Conservation (phyloP, 371 early-diverging fungal genomes). For the Mortierella sp. region DNA sequence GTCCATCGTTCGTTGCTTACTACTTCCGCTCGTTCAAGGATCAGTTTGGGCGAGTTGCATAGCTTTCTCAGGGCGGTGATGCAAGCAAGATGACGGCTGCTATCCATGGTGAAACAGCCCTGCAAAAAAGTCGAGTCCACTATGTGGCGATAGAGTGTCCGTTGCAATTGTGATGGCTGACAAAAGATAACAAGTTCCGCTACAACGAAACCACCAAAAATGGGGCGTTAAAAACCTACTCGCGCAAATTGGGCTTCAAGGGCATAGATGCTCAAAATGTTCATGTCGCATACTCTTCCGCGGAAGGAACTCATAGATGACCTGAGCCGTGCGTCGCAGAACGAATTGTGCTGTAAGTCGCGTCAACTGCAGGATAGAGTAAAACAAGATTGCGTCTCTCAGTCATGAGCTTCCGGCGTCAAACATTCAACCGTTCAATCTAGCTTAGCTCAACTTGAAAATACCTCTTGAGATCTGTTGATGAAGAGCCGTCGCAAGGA, state of each 20-base stretch:
- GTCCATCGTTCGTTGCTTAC: not conserved
- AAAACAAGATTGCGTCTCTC: not conserved
- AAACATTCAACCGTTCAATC: no score
- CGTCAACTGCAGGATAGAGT: no score
- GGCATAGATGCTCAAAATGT: not conserved
- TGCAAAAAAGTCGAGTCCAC: constrained; percentile 46
- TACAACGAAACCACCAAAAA: constrained; percentile 4
- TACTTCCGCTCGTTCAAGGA: constrained; percentile 36
- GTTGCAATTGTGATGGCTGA: constrained; percentile 55
- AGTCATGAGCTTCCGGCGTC: no score
- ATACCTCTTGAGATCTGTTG: constrained; percentile 39
- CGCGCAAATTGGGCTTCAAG: not conserved
- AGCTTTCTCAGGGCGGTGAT: constrained; percentile 61
- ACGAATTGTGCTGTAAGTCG: constrained; percentile 64
- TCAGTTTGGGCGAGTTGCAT: constrained; percentile 57
- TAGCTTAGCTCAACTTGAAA: no score
- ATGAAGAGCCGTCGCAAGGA: no score
- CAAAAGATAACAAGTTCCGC: constrained; percentile 65
- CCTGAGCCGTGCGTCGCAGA: constrained; percentile 64
- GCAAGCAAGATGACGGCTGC: constrained; percentile 53
- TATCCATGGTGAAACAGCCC: constrained; percentile 34
- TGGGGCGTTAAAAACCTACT: not conserved
- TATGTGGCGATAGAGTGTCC: constrained; percentile 56
- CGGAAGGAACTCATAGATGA: constrained; percentile 68
- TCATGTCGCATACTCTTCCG: constrained; percentile 54